Evolutionary conservation across 2,329 filamentous ascomycete genomes (phyloP), one percentile per base, ranked within the genome.

Genomic region (Fusarium protoensiforme): DNA sequence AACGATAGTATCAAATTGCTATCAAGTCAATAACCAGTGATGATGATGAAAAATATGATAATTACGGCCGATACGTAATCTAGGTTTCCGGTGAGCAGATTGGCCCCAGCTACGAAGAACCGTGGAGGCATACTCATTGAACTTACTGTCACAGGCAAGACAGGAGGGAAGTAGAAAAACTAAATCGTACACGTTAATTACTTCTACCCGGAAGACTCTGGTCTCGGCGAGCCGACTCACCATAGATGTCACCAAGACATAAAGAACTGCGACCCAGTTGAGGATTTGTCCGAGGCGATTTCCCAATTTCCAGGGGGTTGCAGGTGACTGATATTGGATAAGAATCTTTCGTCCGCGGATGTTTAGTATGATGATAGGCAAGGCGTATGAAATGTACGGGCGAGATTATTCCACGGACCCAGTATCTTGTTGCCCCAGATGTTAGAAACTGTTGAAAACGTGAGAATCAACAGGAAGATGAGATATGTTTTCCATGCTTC

Each of bases 301-400:
- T 64, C 0, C 81, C 80, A 2, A 84, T 35, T 35, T 35, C 33
- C 33, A 35, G 33, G 78, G 16, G 75, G 76, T 41, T 83, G 82
- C 10, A 75, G 76, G 3, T 75, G 73, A 33, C 76, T 79, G 58
- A 79, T 74, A n/a, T 77, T 60, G 3, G 68, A 61, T 35, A 85
- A 67, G 7, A 81, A 53, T 5, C 68, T 64, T 48, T 35, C 83
- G 79, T 7, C 83, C 83, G 18, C 83, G 79, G 6, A 83, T 48
- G 7, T 84, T 77, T 4, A 84, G 75, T 8, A 77, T 79, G 1
- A 84, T 76, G 22, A 86, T 79, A 2, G 85, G 85, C 10, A 85
- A 78, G 8, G 81, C 84, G 35, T 86, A 87, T 1, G 85, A 86
- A 1, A 87, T 76, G 65, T 67, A 83, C 82, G 71, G 16, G 84